phyloP scores from a whole-genome alignment of 768 basidiomycete genomes.

The Termitomyces sp. region DNA sequence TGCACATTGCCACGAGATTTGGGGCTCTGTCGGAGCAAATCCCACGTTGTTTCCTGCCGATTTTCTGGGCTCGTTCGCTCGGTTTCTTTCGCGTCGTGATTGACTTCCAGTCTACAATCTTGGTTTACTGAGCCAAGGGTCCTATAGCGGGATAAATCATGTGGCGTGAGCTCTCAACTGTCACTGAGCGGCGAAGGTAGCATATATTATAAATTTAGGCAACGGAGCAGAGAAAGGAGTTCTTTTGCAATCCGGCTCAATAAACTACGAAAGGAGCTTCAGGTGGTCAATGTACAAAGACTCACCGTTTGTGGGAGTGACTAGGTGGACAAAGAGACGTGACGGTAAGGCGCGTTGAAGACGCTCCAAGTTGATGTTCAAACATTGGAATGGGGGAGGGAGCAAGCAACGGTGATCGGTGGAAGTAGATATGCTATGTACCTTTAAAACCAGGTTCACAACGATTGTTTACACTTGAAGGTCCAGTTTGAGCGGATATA shows the following conservation, averaged over 20 bases:
- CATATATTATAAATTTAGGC: background rate
- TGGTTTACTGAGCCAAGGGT: background rate
- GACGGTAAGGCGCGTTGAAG: background rate
- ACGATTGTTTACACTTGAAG: slow-evolving; percentile 11
- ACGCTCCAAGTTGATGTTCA: background rate
- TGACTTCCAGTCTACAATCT: background rate
- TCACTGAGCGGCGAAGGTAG: background rate
- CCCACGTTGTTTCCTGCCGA: background rate
- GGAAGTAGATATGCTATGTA: background rate
- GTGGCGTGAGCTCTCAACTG: slow-evolving; percentile 11
- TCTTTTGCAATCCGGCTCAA: background rate
- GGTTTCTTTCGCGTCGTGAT: background rate
- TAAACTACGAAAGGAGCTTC: background rate
- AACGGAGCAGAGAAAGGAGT: background rate
- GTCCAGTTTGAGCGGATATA: slow-evolving; percentile 6
- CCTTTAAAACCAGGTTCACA: slow-evolving; percentile 5
- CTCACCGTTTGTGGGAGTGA: background rate
- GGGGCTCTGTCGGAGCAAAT: background rate
- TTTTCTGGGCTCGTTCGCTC: background rate
- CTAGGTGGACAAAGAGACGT: background rate
- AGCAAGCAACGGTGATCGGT: background rate
- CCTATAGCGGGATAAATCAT: background rate
- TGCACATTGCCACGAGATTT: background rate
- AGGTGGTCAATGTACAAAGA: background rate
- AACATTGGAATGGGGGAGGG: background rate